These are phyloP conservation scores for Coniella vitis DNA, from an alignment of 2,329 filamentous ascomycete species.

Conservation along the genomic window DNA sequence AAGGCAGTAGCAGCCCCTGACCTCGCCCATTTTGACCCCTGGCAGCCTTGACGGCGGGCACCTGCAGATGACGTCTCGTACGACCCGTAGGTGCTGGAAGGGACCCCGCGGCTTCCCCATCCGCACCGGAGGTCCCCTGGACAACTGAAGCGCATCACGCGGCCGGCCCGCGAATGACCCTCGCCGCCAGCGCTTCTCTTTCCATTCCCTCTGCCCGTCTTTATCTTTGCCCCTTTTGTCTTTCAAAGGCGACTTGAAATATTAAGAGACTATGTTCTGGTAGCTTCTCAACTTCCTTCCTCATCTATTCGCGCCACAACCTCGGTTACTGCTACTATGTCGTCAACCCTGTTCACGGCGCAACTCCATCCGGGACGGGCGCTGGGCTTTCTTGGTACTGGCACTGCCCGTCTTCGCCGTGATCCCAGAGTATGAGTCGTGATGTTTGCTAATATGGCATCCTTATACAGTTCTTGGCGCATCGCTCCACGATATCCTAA, in stretches of 20 bases:
- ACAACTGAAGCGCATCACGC: slow-evolving; percentile 10
- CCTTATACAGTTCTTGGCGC: slow-evolving; percentile 66
- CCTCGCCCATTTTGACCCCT: neutral
- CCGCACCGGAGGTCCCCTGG: neutral
- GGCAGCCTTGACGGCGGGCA: slow-evolving; percentile 1
- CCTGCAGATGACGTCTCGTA: slow-evolving; percentile 14
- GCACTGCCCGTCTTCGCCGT: neutral
- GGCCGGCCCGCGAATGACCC: slow-evolving; percentile 8
- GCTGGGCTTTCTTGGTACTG: slow-evolving; percentile 51
- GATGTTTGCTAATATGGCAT: slow-evolving; percentile 7
- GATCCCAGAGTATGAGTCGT: neutral
- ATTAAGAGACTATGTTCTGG: neutral
- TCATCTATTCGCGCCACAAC: neutral
- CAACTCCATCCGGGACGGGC: slow-evolving; percentile 61
- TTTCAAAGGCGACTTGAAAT: no score
- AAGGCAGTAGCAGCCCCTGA: neutral
- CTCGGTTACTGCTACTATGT: neutral
- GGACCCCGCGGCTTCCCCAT: slow-evolving; percentile 4
- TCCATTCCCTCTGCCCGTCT: neutral
- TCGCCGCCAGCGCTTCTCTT: neutral
- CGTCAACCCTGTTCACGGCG: slow-evolving; percentile 44
- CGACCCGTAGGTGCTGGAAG: no score
- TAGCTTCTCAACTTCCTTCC: neutral
- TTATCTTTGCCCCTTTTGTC: no score
- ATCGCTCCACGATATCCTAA: slow-evolving; percentile 84